Evolutionary conservation across 2,329 filamentous ascomycete genomes (phyloP).

Genomic region (Scolecobasidium constrictum): DNA sequence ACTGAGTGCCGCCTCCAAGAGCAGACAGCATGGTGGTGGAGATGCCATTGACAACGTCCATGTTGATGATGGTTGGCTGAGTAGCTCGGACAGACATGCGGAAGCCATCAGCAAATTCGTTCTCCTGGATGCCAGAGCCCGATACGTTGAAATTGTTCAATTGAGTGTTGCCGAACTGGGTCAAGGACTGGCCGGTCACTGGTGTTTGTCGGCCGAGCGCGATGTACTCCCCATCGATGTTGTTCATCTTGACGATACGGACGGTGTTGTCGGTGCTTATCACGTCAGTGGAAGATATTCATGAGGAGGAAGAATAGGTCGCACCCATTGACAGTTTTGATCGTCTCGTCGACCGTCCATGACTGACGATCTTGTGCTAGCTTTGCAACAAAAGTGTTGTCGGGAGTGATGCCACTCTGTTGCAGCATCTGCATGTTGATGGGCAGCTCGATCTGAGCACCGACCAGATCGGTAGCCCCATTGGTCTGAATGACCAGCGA

Average conservation of each 20-base stretch:
- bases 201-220: conserved; percentile 25
- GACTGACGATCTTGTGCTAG: conserved; percentile 25
- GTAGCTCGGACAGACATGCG: conserved; percentile 24
- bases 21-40: conserved; percentile 22
- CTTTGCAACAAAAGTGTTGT: conserved; percentile 26
- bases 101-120: conserved; percentile 27
- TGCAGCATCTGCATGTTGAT: conserved; percentile 22
- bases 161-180: conserved; percentile 20
- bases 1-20: conserved; percentile 17
- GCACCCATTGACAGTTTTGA: conserved; percentile 23
- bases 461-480: conserved; percentile 23
- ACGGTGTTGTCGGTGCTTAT: conserved; percentile 24
- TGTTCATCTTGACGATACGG: conserved; percentile 23
- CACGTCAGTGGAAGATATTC: background rate
- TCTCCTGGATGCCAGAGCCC: conserved; percentile 26
- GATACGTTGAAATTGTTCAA: conserved; percentile 20
- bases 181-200: conserved; percentile 23
- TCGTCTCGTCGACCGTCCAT: conserved; percentile 26
- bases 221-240: conserved; percentile 27
- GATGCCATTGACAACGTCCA: conserved; percentile 24
- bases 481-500: conserved; percentile 26
- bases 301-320: background rate
- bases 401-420: conserved; percentile 19
- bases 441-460: conserved; percentile 24
- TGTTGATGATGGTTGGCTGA: conserved; percentile 25